Evolutionary conservation across 805 yeast genomes (phyloP).

Genomic region (Pichia kluyveri): DNA sequence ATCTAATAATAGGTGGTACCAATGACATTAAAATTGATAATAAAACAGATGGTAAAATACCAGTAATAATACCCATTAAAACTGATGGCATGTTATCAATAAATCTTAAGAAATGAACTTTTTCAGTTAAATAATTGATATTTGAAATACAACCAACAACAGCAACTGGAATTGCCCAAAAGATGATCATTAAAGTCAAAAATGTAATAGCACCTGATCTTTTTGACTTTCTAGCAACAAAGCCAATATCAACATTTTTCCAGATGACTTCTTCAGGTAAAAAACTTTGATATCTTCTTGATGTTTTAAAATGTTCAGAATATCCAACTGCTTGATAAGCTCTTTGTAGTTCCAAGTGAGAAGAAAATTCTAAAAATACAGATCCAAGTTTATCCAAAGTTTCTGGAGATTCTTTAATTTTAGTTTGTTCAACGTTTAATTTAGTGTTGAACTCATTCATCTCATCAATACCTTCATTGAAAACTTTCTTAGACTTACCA

Average conservation of each 20-base stretch:
- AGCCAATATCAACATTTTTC: constrained; percentile 59
- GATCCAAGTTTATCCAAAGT: constrained; percentile 49
- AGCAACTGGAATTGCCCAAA: constrained; percentile 98
- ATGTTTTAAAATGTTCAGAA: constrained; percentile 35
- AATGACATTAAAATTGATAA: constrained; percentile 78
- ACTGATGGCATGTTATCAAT: constrained; percentile 62
- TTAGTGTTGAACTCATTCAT: constrained; percentile 62
- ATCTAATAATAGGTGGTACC: constrained; percentile 76
- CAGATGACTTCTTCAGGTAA: constrained; percentile 81
- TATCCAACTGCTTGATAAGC: constrained; percentile 78
- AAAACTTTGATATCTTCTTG: constrained; percentile 48
- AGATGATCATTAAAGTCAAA: constrained; percentile 60
- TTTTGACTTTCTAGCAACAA: constrained; percentile 49
- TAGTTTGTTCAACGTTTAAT: constrained; percentile 49
- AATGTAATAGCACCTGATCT: constrained; percentile 52
- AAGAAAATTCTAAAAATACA: constrained; percentile 71
- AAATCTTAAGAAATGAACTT: constrained; percentile 67
- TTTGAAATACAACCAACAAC: constrained; percentile 92
- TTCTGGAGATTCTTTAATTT: constrained; percentile 29
- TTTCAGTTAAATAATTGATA: constrained; percentile 60
- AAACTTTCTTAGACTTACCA: constrained; percentile 81
- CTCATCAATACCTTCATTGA: constrained; percentile 60
- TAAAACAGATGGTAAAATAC: constrained; percentile 74
- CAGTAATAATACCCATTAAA: constrained; percentile 78
- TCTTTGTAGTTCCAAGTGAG: constrained; percentile 80